Base-by-base conservation (phyloP, 2,329 filamentous ascomycete species). In the Aspergillus cejpii region DNA sequence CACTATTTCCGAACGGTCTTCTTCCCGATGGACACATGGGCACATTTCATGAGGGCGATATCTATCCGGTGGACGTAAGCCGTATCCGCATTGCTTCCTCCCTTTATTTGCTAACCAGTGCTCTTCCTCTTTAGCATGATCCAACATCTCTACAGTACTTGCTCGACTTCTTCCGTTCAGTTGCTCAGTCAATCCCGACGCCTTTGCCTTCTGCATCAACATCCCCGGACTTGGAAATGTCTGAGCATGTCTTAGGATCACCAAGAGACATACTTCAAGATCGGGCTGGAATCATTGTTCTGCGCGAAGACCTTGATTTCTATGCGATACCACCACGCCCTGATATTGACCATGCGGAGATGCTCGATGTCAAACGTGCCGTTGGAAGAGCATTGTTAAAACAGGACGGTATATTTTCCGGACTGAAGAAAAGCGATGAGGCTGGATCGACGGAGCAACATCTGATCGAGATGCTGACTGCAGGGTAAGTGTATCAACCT, bases 391-490 rank as follows among this genome's bases (percentile, higher is more conserved):
- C 88, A n/a, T 70, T 98, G 53, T 76, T 96, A 56, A 80, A 81
- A 62, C 92, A 98, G 67, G 81, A 90, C 57, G 92, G 92, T 38
- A 98, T 98, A 58, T 98, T 98, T 65, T 95, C 90, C 3, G 92
- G 92, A 0, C 73, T 98, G 37, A 85, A 92, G 67, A 88, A 91
- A 65, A 97, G 91, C 59, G 90, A 98, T 57, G 92, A 98, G 69
- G 84, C 87, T 14, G 92, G 92, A 15, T 96, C 91, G 14, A 98
- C 92, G 0, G 92, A 98, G 69, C 92, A 95, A 56, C 92, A 98
- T 74, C 76, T 98, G 29, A 98, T 98, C 60, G 92, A 98, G 74
- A 98, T 98, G 92, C 71, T 98, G 69, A 98, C 92, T 43, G 92
- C 92, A 63, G 92, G 91, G 91, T 97, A 76, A 71, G 84, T 74